Base-by-base conservation (phyloP, 1,284 basidiomycete species). In the Trametes polyzona region DNA sequence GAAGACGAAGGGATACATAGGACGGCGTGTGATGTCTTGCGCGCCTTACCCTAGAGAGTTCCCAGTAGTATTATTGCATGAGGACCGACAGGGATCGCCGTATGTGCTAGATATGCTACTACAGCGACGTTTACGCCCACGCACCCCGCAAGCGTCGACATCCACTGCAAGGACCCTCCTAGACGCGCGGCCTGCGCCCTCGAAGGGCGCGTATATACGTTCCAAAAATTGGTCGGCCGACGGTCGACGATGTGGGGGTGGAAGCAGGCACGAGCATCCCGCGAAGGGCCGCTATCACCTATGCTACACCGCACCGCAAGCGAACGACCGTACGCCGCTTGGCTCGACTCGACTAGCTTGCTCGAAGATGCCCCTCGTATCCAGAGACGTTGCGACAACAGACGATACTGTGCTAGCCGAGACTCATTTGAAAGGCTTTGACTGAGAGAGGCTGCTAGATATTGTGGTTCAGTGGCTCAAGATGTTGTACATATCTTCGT, bases 331-430 rank as follows among this genome's bases (percentile, higher is more conserved):
- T 30, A 12, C n/a, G n/a, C n/a, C n/a, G n/a, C n/a, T 17, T 2
- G 9, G 26, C 27, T 3, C 16, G 16, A 43, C 32, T 23, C 16
- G 23, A n/a, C n/a, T 24, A 9, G 14, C 32, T 36, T 16, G n/a
- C 26, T 16, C 32, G n/a, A 19, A 8, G 24, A 23, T 32, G 48
- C 48, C 35, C 29, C 48, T 50, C 48, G 30, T 40, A 32, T 29
- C 21, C 48, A 24, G 37, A 11, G 37, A 40, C 29, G 16, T n/a
- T 50, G 48, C 48, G 27, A 50, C 48, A 40, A 32, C 24, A 50
- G 39, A 41, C 36, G 37, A 16, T 41, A 50, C 48, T 50, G 48
- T 50, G 48, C 37, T 40, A 39, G 48, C 48, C 4, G n/a, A 40
- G 37, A 50, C 48, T 16, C 35, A 41, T 19, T 12, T 26, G 23